Evolutionary conservation across 2,329 filamentous ascomycete genomes (phyloP).

Genomic region (Metarhizium robertsii): DNA sequence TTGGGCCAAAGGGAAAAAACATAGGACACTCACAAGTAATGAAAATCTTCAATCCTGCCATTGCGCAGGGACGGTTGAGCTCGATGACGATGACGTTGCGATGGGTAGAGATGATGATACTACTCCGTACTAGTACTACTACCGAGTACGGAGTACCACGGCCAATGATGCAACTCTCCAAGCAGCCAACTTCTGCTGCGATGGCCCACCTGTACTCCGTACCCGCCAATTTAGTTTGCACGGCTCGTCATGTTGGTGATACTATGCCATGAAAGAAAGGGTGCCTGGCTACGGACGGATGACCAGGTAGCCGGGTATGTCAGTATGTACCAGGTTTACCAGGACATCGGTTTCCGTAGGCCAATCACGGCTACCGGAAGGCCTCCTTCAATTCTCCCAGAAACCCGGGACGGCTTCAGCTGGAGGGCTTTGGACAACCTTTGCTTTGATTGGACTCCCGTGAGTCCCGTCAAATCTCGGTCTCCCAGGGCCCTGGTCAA

Average conservation of each 20-base stretch:
- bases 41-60: too few relatives aligned
- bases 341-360: neutral
- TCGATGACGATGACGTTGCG: too few relatives aligned
- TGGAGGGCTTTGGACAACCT: neutral
- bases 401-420: slow-evolving; percentile 3
- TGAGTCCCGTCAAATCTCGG: slow-evolving; percentile 5
- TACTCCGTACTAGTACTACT: too few relatives aligned
- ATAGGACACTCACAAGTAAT: too few relatives aligned
- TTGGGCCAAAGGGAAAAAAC: too few relatives aligned
- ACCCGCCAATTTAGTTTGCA: neutral
- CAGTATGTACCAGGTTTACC: neutral
- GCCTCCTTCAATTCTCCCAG: slow-evolving; percentile 1
- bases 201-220: neutral
- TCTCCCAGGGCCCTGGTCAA: neutral
- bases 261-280: neutral
- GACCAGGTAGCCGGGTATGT: slow-evolving; percentile 4
- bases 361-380: slow-evolving; percentile 1
- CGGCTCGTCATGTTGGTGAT: neutral
- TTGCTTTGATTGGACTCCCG: neutral
- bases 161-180: neutral
- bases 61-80: too few relatives aligned
- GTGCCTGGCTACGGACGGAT: neutral
- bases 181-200: neutral
- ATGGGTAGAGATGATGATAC: too few relatives aligned
- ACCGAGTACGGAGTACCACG: too few relatives aligned